These are phyloP conservation scores for Linnemannia hyalina DNA, from an alignment of 192 early-diverging fungal species.

Conservation along the genomic window DNA sequence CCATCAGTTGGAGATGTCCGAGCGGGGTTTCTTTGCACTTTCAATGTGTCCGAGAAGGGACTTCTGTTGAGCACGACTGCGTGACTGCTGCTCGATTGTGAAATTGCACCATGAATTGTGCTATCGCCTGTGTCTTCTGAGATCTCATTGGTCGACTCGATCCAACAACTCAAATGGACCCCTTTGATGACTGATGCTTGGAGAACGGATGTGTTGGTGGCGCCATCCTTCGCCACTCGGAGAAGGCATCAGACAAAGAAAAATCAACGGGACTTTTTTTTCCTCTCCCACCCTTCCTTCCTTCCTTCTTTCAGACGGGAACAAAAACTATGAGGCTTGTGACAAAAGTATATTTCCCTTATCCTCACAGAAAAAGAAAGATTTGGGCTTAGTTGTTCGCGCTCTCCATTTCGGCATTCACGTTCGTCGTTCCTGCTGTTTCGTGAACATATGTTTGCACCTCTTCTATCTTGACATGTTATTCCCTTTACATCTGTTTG, in stretches of 20 bases:
- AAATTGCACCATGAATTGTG: not conserved
- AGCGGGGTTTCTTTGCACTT: not conserved
- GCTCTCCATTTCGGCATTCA: no score
- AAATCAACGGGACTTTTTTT: not conserved
- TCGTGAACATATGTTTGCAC: no score
- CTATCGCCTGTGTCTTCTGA: not conserved
- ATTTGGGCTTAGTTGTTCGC: no score
- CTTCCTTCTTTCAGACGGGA: no score
- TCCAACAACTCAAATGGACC: not conserved
- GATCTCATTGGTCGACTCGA: not conserved
- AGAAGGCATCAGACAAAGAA: not conserved
- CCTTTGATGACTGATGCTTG: not conserved
- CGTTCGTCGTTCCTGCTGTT: no score
- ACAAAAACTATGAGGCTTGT: no score
- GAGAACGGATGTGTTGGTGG: not conserved
- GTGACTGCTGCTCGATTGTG: not conserved
- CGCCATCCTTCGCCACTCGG: not conserved
- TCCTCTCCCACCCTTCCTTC: no score
- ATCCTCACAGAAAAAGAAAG: no score
- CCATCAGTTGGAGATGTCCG: not conserved
- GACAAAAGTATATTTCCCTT: no score
- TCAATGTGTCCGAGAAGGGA: not conserved
- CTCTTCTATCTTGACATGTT: no score
- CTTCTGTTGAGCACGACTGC: not conserved
- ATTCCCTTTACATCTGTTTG: no score